These are phyloP conservation scores for Pisolithus microcarpus DNA, from an alignment of 768 basidiomycete species.

Conservation along the genomic window DNA sequence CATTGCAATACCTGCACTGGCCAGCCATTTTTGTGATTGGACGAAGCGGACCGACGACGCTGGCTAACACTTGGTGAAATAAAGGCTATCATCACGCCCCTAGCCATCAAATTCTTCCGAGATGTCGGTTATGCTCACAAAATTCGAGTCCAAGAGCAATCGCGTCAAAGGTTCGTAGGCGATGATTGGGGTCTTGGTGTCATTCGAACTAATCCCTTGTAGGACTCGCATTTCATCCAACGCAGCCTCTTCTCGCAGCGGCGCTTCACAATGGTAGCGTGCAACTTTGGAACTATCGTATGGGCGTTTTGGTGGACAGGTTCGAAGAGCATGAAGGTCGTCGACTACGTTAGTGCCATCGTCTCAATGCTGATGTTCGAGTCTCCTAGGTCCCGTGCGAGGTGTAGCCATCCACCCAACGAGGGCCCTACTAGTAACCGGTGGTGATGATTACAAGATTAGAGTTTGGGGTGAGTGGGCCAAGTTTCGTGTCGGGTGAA, in stretches of 20 bases:
- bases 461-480: slow-evolving; percentile 88
- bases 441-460: slow-evolving; percentile 99
- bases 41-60: background rate
- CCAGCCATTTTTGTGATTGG: slow-evolving; percentile 2
- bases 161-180: slow-evolving; percentile 79
- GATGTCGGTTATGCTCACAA: slow-evolving; percentile 92
- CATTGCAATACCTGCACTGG: slow-evolving; percentile 1
- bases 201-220: slow-evolving; percentile 9
- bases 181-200: background rate
- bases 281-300: slow-evolving; percentile 98
- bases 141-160: slow-evolving; percentile 99
- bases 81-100: background rate
- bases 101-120: slow-evolving; percentile 15
- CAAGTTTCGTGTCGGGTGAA: slow-evolving; percentile 1
- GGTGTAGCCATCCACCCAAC: slow-evolving; percentile 94
- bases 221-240: slow-evolving; percentile 93
- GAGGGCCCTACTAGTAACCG: slow-evolving; percentile 83
- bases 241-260: slow-evolving; percentile 91
- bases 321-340: slow-evolving; percentile 98
- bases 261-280: slow-evolving; percentile 96
- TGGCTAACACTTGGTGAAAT: background rate
- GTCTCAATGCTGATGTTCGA: slow-evolving; percentile 2
- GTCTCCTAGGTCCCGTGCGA: slow-evolving; percentile 77
- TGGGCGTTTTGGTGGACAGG: slow-evolving; percentile 96
- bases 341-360: background rate